A percentile compares a stretch with the other conserved stretches of the same genome.
Conservation (phyloP, 2,329 filamentous ascomycete species). For the Fusarium kyushuense region DNA sequence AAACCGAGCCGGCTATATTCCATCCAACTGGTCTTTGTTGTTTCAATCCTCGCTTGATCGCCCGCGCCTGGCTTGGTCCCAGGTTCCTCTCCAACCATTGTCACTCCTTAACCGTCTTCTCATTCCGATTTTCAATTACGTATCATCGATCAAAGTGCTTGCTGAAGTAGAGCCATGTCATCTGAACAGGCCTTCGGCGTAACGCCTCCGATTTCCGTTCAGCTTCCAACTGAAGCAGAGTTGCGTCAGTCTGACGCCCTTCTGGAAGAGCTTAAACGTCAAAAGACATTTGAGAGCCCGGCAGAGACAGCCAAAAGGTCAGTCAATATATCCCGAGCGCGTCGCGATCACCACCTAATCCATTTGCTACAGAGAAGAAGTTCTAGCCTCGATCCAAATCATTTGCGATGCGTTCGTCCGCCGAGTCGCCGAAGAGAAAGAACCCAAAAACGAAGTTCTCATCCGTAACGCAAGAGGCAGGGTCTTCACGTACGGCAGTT, state of each 20-base stretch:
- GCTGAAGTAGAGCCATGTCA: constrained; percentile 48
- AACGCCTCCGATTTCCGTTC: constrained; percentile 84
- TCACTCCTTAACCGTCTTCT: not conserved
- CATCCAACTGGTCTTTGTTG: not conserved
- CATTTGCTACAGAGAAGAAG: constrained; percentile 54
- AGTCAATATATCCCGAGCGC: constrained; percentile 17
- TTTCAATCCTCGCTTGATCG: constrained; percentile 5
- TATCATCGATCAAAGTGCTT: constrained; percentile 12
- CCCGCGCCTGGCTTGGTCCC: not conserved
- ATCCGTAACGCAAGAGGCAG: constrained; percentile 89
- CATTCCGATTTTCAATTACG: constrained; percentile 9
- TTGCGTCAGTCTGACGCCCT: constrained; percentile 81
- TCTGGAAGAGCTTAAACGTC: constrained; percentile 83
- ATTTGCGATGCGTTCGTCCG: constrained; percentile 90
- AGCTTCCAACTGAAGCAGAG: constrained; percentile 81
- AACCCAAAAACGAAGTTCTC: constrained; percentile 77
- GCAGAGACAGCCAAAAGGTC: constrained; percentile 88
- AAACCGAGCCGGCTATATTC: constrained; percentile 6
- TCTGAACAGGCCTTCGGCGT: constrained; percentile 69
- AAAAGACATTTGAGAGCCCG: constrained; percentile 91
- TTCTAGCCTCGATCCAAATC: constrained; percentile 80
- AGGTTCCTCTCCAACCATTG: not conserved
- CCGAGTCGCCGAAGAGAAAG: constrained; percentile 79
- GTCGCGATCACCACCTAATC: constrained; percentile 17
- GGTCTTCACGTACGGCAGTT: constrained; percentile 97